Evolutionary conservation across 495 filamentous ascomycete species (phyloP), one percentile per base, ranked within the genome.

Genomic region (Xylaria telfairii): DNA sequence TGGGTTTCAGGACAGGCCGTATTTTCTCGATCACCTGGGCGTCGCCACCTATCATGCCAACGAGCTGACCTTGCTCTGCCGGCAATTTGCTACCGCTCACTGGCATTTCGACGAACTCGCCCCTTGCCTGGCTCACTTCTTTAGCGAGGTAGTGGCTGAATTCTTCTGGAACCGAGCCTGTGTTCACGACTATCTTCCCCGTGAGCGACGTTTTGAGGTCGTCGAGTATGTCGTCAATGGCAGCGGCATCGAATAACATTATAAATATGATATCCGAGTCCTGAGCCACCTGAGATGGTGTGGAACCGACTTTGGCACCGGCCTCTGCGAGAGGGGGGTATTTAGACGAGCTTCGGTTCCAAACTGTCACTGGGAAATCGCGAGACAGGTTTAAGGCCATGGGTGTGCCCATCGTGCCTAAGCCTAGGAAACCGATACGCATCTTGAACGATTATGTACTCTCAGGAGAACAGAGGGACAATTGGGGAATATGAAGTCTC

Each of bases 31-130:
- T 37, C 37, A 61, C 59, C 4, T 61, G 32, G 59, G 65, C 39
- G n/a, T 68, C 70, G 30, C 70, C 64, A 2, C 49, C 70, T 24
- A 71, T 32, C 70, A 71, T 49, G n/a, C 64, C 70, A n/a, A 71
- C 70, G 15, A 71, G 65, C 15, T 34, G 28, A 3, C 70, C 70
- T 68, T 56, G 46, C 30, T 68, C 70, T 24, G 70, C 70, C 2
- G 70, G 70, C 13, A 68, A 39, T 60, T 71, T 71, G 41, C 70
- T 71, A 15, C 70, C 70, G 28, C 70, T 68, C 39, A 71, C 70
- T 32, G 64, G 70, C 70, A 68, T 71, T 30, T 71, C 70, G 13
- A 71, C 42, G 60, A 59, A 71, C 13, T 49, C 17, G 13, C 70
- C 70, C 15, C 70, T 53, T 59, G 49, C 62, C 17, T 9, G 34